phyloP scores from a whole-genome alignment of 148 eudicot species.

The Agrostemma githago region DNA sequence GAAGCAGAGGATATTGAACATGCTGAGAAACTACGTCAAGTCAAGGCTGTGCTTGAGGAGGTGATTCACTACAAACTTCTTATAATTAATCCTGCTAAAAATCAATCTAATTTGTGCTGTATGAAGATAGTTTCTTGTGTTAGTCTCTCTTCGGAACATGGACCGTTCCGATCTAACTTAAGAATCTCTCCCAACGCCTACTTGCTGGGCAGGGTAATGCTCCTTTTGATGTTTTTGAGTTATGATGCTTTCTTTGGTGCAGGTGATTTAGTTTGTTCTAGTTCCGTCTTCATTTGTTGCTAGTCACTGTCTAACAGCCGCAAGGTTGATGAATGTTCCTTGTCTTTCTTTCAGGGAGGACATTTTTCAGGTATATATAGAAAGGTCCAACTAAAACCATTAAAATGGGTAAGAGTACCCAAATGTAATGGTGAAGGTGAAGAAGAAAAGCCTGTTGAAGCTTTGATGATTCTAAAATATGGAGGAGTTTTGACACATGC shows the following conservation, averaged over 20 bases:
- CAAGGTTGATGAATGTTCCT: not conserved
- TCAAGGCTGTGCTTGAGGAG: constrained; percentile 99
- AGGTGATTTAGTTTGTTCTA: not conserved
- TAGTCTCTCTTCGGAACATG: not conserved
- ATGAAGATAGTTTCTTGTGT: not conserved
- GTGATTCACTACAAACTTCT: constrained; percentile 29
- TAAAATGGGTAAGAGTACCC: constrained; percentile 78
- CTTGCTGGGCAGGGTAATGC: not conserved
- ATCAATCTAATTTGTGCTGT: not conserved
- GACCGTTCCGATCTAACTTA: not conserved
- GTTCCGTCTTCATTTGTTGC: not conserved
- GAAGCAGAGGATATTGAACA: constrained; percentile 97
- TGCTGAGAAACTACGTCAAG: constrained; percentile 99
- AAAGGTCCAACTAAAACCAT: constrained; percentile 94
- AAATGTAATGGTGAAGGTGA: constrained; percentile 82
- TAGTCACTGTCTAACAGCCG: not conserved
- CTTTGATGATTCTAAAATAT: constrained; percentile 94
- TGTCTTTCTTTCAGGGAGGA: constrained; percentile 49
- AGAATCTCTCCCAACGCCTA: not conserved
- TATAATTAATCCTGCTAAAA: not conserved
- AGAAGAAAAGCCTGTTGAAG: constrained; percentile 92
- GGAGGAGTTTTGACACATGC: constrained; percentile 99
- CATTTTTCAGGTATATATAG: constrained; percentile 97
- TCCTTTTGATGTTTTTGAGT: not conserved
- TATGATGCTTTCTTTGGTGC: not conserved